phyloP scores from a whole-genome alignment of 2,329 filamentous ascomycete genomes.

The Bertia moriformis region DNA sequence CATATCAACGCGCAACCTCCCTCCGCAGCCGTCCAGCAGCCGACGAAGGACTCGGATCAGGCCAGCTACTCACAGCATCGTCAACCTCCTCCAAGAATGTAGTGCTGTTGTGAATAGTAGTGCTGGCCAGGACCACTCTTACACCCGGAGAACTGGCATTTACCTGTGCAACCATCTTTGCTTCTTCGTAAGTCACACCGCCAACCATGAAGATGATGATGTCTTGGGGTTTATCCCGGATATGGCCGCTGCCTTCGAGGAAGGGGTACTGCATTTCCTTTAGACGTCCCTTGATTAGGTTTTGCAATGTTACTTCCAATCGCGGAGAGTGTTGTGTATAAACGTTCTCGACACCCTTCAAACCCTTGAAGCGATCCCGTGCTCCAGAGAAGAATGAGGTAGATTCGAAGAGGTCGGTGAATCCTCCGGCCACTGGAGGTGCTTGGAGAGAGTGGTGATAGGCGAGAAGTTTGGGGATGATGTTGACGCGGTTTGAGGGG shows the following conservation, averaged over 20 bases:
- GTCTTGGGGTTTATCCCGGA: constrained; percentile 90
- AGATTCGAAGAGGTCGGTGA: constrained; percentile 84
- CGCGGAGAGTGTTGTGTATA: constrained; percentile 94
- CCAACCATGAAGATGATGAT: constrained; percentile 90
- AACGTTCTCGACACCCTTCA: constrained; percentile 96
- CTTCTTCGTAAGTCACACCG: constrained; percentile 89
- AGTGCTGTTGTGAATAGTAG: constrained; percentile 71
- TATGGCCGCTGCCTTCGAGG: constrained; percentile 73
- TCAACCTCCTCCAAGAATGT: constrained; percentile 86
- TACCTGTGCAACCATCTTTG: constrained; percentile 86
- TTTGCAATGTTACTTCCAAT: constrained; percentile 75
- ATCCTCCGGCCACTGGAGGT: constrained; percentile 53
- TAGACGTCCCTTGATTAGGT: constrained; percentile 79
- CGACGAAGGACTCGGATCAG: constrained; percentile 35
- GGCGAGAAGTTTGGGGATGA: constrained; percentile 67
- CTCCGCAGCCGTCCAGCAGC: not conserved
- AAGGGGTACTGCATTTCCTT: constrained; percentile 85
- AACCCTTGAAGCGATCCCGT: constrained; percentile 74
- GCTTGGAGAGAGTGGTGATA: constrained; percentile 81
- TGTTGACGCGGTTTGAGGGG: constrained; percentile 57
- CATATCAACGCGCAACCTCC: not conserved
- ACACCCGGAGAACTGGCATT: constrained; percentile 84
- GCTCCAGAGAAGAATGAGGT: constrained; percentile 82
- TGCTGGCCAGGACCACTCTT: constrained; percentile 77
- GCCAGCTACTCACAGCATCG: constrained; percentile 76